Base-by-base conservation (phyloP, 2,329 filamentous ascomycete species). In the Diaporthe sp. region DNA sequence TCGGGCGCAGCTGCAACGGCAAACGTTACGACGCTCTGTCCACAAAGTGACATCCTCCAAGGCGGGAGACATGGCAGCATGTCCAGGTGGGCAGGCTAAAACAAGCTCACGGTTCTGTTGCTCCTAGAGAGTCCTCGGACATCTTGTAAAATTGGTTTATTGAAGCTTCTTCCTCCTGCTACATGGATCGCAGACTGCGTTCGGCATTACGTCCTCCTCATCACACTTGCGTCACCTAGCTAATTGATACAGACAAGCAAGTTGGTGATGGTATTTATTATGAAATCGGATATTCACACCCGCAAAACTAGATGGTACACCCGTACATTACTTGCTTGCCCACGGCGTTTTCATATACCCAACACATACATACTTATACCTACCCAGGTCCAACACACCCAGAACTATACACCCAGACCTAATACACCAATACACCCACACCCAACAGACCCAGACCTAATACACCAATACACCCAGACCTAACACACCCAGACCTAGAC, bases 71-170 rank as follows among this genome's bases (percentile, higher is more conserved):
- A 30, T 30, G 25, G 50, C 55, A 33, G 25, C 40, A 28, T 47
- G 19, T n/a, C n/a, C n/a, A n/a, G n/a, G 38, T 38, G 22, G 17
- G 58, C 13, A 25, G 17, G 12, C 28, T 33, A 8, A 30, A 52
- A 54, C 64, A 68, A 68, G 64, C 64, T 40, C 64, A 28, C 64
- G 45, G 33, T 45, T 67, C 33, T 35, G 6, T 52, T 52, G 12
- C 45, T 67, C 64, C 30, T 8, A 25, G 19, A 17, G 67, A 42
- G 13, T 35, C 68, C 55, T 47, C 68, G 35, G 38, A 58, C 42
- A 55, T 45, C 30, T 45, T 19, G 45, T n/a, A 40, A 40, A 22
- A 68, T 54, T 54, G 64, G 4, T 38, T 68, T 40, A 68, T 68
- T 68, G 64, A 54, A 40, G 33, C 50, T 68, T 54, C 64, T 68